A percentile compares a stretch with the other conserved stretches of the same genome.
phyloP scores from a whole-genome alignment of 805 yeast genomes.

The Wickerhamomyces bovis region DNA sequence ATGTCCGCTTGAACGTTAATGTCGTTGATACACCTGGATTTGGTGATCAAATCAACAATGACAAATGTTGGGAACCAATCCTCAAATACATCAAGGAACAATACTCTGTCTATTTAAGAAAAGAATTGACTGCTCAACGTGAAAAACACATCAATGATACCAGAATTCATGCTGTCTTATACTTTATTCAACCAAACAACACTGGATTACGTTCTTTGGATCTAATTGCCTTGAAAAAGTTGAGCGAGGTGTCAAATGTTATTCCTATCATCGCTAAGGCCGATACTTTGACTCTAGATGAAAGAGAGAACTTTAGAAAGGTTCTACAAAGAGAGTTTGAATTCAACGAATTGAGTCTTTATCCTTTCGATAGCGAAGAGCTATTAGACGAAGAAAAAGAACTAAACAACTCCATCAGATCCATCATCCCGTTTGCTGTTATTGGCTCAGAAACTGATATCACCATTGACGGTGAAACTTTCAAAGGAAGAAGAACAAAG shows the following conservation, averaged over 20 bases:
- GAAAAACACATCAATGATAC: slow-evolving; percentile 78
- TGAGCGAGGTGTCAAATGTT: slow-evolving; percentile 87
- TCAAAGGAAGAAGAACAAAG: slow-evolving; percentile 86
- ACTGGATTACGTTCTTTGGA: slow-evolving; percentile 83
- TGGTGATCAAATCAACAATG: slow-evolving; percentile 94
- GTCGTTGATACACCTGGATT: slow-evolving; percentile 97
- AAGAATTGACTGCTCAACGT: slow-evolving; percentile 91
- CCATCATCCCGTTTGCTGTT: slow-evolving; percentile 86
- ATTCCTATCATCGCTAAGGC: slow-evolving; percentile 94
- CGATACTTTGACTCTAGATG: slow-evolving; percentile 82
- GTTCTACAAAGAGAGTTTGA: slow-evolving; percentile 71
- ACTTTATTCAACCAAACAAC: slow-evolving; percentile 85
- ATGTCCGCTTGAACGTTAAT: slow-evolving; percentile 78
- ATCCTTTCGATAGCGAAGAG: slow-evolving; percentile 74
- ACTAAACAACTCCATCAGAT: slow-evolving; percentile 66
- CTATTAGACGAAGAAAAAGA: slow-evolving; percentile 67
- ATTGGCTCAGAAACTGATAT: slow-evolving; percentile 84
- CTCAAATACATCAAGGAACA: slow-evolving; percentile 93
- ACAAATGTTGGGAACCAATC: slow-evolving; percentile 94
- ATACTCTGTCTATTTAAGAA: slow-evolving; percentile 84
- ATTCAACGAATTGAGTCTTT: slow-evolving; percentile 66
- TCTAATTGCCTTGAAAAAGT: slow-evolving; percentile 71
- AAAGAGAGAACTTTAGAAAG: slow-evolving; percentile 74
- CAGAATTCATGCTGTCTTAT: slow-evolving; percentile 88
- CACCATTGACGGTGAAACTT: slow-evolving; percentile 67